Evolutionary conservation across 805 yeast species (phyloP), one percentile per base, ranked within the genome.

Genomic region (Clavispora vitiphila): DNA sequence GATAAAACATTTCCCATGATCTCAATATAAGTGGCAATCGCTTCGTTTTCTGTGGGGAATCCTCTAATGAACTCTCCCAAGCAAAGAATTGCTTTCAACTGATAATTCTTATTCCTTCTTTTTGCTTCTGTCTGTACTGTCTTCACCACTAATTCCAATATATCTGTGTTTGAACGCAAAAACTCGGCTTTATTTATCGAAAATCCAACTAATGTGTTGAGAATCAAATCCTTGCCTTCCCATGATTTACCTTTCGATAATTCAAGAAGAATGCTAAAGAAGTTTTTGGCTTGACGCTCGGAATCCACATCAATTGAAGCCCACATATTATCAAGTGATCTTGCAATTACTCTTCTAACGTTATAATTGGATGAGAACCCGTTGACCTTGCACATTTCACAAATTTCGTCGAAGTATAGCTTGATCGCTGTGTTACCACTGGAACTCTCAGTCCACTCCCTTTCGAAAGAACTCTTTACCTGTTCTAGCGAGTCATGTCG

Each of bases 191-290:
- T 70, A 44, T 77, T 78, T 14, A 67, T 54, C 0, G 82, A 56
- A 24, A 85, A 68, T 1, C 77, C 62, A 0, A 86, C 83, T 40
- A 90, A 64, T 0, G 96, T 86, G 27, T 78, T 79, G 15, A 88
- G 65, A 1, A 93, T 74, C 22, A 71, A 61, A 51, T 89, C 96
- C 54, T 91, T 91, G 5, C 97, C 98, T 12, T 73, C 72, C 93
- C 96, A 91, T 8, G 91, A 76, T 45, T 95, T 77, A 1, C 96
- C 96, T 41, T 72, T 69, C 41, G 81, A 71, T 0, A 95, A 78
- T 22, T 71, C 72, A 14, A 85, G 57, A 35, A 87, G 65, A 6
- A 80, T 65, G 0, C 66, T 61, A 43, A 85, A 76, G 14, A 87
- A 57, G 27, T 57, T 50, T 2, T 42, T 21, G 18, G 57, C 49